phyloP scores from a whole-genome alignment of 345 rosid genomes.

The Eucalyptus tenuipes region DNA sequence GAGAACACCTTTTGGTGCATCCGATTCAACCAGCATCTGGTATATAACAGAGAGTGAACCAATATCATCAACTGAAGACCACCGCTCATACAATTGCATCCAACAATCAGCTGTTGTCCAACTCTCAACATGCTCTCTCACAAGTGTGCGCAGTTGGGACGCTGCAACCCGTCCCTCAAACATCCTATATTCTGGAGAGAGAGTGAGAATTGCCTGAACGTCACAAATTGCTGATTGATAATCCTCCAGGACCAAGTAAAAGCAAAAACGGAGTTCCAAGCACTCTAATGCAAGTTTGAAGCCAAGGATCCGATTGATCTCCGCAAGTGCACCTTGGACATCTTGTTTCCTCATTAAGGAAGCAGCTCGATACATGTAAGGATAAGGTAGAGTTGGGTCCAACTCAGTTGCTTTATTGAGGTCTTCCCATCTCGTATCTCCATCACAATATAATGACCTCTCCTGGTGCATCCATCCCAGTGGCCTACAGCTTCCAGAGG shows the following conservation, averaged over 20 bases:
- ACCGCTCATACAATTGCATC: constrained; percentile 89
- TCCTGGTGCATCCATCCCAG: constrained; percentile 98
- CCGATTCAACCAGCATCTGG: constrained; percentile 95
- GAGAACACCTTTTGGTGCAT: constrained; percentile 78
- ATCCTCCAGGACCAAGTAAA: constrained; percentile 80
- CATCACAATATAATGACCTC: constrained; percentile 84
- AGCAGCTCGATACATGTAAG: constrained; percentile 92
- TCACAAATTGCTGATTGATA: constrained; percentile 81
- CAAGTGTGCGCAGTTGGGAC: constrained; percentile 75
- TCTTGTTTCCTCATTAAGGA: constrained; percentile 70
- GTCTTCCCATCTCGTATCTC: constrained; percentile 69
- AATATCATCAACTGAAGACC: constrained; percentile 96
- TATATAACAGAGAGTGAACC: constrained; percentile 97
- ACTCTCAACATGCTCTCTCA: constrained; percentile 75
- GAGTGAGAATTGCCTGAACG: constrained; percentile 88
- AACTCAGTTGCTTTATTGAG: constrained; percentile 76
- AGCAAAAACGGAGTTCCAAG: constrained; percentile 94
- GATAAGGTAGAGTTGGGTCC: constrained; percentile 90
- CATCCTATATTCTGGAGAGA: constrained; percentile 83
- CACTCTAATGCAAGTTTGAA: constrained; percentile 92
- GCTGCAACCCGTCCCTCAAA: constrained; percentile 93
- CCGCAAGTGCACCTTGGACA: constrained; percentile 67
- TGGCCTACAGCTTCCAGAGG: constrained; percentile 42
- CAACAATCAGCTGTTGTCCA: constrained; percentile 99
- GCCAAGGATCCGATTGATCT: constrained; percentile 78